Evolutionary conservation across 768 basidiomycete species (phyloP).

Genomic region (Calocybe cyanea): DNA sequence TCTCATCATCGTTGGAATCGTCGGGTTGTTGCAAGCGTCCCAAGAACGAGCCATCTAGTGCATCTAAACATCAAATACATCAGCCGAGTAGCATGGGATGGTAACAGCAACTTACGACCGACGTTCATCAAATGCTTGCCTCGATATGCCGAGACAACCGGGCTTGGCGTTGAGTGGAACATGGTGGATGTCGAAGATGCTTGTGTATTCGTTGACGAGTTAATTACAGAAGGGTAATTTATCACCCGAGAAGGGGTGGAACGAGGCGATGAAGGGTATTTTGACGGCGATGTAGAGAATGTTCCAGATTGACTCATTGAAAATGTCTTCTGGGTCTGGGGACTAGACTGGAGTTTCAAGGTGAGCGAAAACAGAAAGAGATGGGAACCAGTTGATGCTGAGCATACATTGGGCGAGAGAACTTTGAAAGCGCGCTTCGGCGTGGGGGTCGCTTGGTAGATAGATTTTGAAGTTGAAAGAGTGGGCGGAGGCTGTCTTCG

Average conservation of each 20-base stretch:
- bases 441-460: conserved; percentile 22
- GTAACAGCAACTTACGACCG: conserved; percentile 29
- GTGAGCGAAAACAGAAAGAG: neutral
- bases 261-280: conserved; percentile 35
- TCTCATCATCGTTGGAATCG: conserved; percentile 4
- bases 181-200: conserved; percentile 31
- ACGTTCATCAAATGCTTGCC: conserved; percentile 33
- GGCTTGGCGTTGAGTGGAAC: conserved; percentile 35
- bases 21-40: conserved; percentile 13
- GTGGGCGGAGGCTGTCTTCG: conserved; percentile 32
- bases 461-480: conserved; percentile 26
- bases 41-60: conserved; percentile 40
- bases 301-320: conserved; percentile 34
- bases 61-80: conserved; percentile 21
- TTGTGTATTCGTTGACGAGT: conserved; percentile 28
- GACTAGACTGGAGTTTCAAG: conserved; percentile 30
- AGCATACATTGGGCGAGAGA: conserved; percentile 35
- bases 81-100: neutral
- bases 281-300: conserved; percentile 21
- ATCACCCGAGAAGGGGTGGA: conserved; percentile 37
- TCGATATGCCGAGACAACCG: conserved; percentile 39
- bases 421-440: conserved; percentile 34
- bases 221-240: conserved; percentile 29
- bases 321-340: conserved; percentile 41
- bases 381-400: neutral